Percentiles rank a stretch among this genome's conserved stretches.
Evolutionary conservation across 306 rosid genomes (phyloP).

Genomic region (Gleditsia sinensis): DNA sequence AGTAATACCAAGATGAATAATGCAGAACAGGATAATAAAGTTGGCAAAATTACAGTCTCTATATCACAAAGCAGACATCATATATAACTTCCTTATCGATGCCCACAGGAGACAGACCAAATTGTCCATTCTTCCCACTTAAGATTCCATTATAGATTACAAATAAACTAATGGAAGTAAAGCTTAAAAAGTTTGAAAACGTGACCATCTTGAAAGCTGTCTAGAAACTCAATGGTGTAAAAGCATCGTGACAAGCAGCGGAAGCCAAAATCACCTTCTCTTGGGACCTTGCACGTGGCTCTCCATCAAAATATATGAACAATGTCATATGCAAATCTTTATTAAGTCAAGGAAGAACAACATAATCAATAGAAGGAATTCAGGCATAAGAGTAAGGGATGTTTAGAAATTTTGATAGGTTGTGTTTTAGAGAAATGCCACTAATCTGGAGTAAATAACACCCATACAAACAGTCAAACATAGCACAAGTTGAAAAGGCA

Average conservation of each 20-base stretch:
- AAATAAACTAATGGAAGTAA: not conserved
- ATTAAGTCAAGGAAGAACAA: slow-evolving; percentile 52
- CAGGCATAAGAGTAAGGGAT: not conserved
- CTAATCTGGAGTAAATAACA: not conserved
- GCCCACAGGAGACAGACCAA: not conserved
- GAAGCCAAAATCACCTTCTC: slow-evolving; percentile 21
- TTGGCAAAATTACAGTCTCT: not conserved
- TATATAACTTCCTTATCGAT: slow-evolving; percentile 7
- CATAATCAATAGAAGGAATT: slow-evolving; percentile 1
- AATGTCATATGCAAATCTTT: slow-evolving; percentile 88
- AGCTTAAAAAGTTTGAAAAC: slow-evolving; percentile 17
- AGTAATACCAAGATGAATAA: not conserved
- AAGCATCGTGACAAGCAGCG: slow-evolving; percentile 17
- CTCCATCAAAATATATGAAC: slow-evolving; percentile 81
- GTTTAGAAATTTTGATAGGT: not conserved
- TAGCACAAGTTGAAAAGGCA: slow-evolving; percentile 7
- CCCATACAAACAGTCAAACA: not conserved
- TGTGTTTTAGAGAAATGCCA: slow-evolving; percentile 19
- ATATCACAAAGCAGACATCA: not conserved
- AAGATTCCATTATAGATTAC: not conserved
- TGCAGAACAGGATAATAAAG: not conserved
- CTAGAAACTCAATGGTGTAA: slow-evolving; percentile 19
- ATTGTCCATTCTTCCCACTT: not conserved
- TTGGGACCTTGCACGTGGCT: slow-evolving; percentile 4
- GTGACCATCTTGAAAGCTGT: slow-evolving; percentile 25